Evolutionary conservation across 108 stramenopile species (phyloP).

Genomic region (Fragilaria radians): DNA sequence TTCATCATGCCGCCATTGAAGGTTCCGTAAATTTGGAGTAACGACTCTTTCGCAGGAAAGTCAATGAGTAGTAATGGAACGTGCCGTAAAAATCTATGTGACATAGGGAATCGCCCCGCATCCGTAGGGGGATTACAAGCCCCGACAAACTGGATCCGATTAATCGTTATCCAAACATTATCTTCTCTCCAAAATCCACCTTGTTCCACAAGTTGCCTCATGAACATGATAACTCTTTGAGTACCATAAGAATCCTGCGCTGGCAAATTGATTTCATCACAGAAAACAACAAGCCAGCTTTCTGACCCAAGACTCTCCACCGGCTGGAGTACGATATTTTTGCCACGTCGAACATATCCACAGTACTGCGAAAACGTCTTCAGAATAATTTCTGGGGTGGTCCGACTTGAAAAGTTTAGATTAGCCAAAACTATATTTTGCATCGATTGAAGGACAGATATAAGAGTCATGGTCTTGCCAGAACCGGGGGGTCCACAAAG

Average conservation of each 20-base stretch:
- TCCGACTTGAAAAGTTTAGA: slow-evolving; percentile 93
- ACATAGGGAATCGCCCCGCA: slow-evolving; percentile 90
- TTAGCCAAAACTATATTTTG: slow-evolving; percentile 89
- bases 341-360: slow-evolving; percentile 82
- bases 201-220: slow-evolving; percentile 96
- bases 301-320: slow-evolving; percentile 62
- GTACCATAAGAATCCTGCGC: slow-evolving; percentile 95
- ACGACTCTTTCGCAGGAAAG: slow-evolving; percentile 86
- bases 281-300: slow-evolving; percentile 96
- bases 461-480: slow-evolving; percentile 98
- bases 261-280: slow-evolving; percentile 98
- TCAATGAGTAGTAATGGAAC: slow-evolving; percentile 96
- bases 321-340: slow-evolving; percentile 78
- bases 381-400: slow-evolving; percentile 94
- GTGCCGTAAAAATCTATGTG: slow-evolving; percentile 92
- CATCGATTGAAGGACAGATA: slow-evolving; percentile 84
- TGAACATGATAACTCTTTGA: slow-evolving; percentile 93
- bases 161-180: slow-evolving; percentile 89
- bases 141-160: slow-evolving; percentile 93
- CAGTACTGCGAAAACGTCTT: slow-evolving; percentile 94
- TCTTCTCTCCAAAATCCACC: slow-evolving; percentile 97
- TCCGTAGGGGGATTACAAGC: slow-evolving; percentile 99
- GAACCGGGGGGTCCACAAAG: slow-evolving; percentile 97
- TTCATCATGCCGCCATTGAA: slow-evolving; percentile 95
- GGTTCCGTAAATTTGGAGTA: slow-evolving; percentile 93